Percentiles rank a stretch among this genome's conserved stretches.
phyloP scores from a whole-genome alignment of 495 filamentous ascomycete genomes.

The Xylaria curta region DNA sequence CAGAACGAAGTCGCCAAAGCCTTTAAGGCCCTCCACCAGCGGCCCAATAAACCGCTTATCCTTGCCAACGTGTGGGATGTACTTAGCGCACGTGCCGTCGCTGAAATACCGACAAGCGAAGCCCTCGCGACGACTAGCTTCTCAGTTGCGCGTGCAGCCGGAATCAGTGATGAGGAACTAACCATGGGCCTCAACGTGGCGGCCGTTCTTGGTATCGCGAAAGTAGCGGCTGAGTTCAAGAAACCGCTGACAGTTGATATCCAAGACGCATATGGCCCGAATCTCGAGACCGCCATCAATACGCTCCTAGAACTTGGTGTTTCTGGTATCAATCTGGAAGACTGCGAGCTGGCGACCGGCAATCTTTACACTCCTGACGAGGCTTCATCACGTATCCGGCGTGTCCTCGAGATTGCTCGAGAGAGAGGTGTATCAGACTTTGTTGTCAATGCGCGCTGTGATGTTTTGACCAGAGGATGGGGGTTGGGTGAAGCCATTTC shows the following conservation, averaged over 20 bases:
- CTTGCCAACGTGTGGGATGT: constrained; percentile 62
- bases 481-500: constrained; percentile 50
- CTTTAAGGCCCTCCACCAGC: constrained; percentile 54
- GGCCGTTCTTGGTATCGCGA: constrained; percentile 39
- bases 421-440: constrained; percentile 54
- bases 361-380: constrained; percentile 43
- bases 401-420: constrained; percentile 39
- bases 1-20: constrained; percentile 32
- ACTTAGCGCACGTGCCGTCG: constrained; percentile 50
- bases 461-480: constrained; percentile 44
- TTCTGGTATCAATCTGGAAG: constrained; percentile 60
- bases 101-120: constrained; percentile 46
- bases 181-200: constrained; percentile 44
- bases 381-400: constrained; percentile 47
- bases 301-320: constrained; percentile 51
- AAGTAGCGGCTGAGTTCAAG: constrained; percentile 35
- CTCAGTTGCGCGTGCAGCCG: constrained; percentile 53
- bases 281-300: constrained; percentile 45
- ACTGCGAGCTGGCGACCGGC: constrained; percentile 45
- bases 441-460: constrained; percentile 58
- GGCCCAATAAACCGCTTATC: constrained; percentile 53
- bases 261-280: constrained; percentile 59
- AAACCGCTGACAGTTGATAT: constrained; percentile 58
- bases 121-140: constrained; percentile 63
- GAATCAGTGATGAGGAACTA: constrained; percentile 52